phyloP scores from a whole-genome alignment of 2,329 filamentous ascomycete genomes.

The Calonectria naviculata region DNA sequence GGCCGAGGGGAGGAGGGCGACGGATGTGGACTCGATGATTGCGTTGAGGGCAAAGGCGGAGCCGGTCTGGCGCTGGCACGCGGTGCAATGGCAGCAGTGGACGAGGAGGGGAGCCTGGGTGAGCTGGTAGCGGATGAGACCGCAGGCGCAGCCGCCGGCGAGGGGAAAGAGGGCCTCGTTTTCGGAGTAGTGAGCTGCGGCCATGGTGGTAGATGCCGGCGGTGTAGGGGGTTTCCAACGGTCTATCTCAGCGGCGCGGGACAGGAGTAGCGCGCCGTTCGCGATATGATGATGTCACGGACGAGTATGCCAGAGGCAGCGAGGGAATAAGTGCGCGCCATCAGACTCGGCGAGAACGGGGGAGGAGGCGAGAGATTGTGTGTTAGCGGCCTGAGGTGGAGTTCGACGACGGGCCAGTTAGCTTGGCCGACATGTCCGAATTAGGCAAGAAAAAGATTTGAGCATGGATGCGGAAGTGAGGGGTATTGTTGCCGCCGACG shows the following conservation, averaged over 20 bases:
- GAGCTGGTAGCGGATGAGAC: conserved; percentile 74
- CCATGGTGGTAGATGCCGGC: conserved; percentile 21
- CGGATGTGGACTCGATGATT: conserved; percentile 51
- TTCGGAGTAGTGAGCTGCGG: conserved; percentile 39
- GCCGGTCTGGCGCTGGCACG: conserved; percentile 58
- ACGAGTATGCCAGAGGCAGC: conserved; percentile 4
- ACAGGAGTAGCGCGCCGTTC: no score
- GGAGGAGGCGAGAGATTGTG: not conserved
- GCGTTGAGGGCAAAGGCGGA: conserved; percentile 53
- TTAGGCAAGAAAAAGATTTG: conserved; percentile 39
- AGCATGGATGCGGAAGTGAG: conserved; percentile 6
- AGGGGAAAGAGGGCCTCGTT: conserved; percentile 43
- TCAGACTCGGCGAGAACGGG: not conserved
- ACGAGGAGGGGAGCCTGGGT: conserved; percentile 63
- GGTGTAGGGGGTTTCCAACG: not conserved
- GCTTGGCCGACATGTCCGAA: conserved; percentile 38
- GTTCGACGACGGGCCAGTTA: conserved; percentile 41
- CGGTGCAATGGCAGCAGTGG: conserved; percentile 60
- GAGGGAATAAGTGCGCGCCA: not conserved
- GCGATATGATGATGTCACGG: not conserved
- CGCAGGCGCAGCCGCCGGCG: conserved; percentile 71
- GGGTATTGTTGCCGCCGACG: conserved; percentile 9
- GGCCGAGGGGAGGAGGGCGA: conserved; percentile 45
- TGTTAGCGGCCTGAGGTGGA: conserved; percentile 30
- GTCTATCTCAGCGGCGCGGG: not conserved